Conservation (phyloP, 345 rosid species). For the Combretum micranthum region DNA sequence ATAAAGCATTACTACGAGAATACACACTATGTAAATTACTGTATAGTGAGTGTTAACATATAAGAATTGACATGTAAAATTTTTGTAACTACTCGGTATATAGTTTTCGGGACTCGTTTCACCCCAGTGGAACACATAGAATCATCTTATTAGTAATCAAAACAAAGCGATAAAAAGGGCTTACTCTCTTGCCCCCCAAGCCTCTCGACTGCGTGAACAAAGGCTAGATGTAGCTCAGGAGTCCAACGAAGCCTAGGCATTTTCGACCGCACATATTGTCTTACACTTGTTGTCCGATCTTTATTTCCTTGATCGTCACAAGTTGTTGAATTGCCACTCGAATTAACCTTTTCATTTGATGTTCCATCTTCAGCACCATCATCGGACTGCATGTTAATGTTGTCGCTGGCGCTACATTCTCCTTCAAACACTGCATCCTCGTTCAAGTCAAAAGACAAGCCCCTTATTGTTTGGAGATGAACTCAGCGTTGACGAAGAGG, state of each 20-base stretch:
- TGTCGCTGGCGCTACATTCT: no score
- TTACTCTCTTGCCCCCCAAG: conserved; percentile 90
- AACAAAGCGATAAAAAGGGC: conserved; percentile 15
- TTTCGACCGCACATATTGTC: conserved; percentile 75
- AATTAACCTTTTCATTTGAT: conserved; percentile 1
- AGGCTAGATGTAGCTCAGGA: conserved; percentile 75
- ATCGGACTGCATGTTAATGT: no score
- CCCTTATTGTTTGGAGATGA: conserved; percentile 12
- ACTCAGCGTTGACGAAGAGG: conserved; percentile 6
- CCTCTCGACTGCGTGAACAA: conserved; percentile 65
- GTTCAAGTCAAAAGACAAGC: conserved; percentile 37
- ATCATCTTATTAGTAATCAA: no score
- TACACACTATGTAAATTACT: no score
- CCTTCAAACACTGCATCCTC: conserved; percentile 25
- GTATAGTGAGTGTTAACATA: no score
- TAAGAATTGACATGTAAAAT: no score
- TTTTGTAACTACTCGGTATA: no score
- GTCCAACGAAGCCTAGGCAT: conserved; percentile 88
- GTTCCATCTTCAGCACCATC: background rate
- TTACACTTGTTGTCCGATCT: conserved; percentile 26
- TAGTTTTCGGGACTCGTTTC: no score
- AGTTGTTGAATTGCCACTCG: conserved; percentile 18
- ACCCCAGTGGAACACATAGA: no score
- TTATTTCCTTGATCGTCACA: conserved; percentile 7
- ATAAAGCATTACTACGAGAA: no score